Evolutionary conservation across 768 basidiomycete genomes (phyloP), one percentile per base, ranked within the genome.

Genomic region (Pulveroboletus ravenelii): DNA sequence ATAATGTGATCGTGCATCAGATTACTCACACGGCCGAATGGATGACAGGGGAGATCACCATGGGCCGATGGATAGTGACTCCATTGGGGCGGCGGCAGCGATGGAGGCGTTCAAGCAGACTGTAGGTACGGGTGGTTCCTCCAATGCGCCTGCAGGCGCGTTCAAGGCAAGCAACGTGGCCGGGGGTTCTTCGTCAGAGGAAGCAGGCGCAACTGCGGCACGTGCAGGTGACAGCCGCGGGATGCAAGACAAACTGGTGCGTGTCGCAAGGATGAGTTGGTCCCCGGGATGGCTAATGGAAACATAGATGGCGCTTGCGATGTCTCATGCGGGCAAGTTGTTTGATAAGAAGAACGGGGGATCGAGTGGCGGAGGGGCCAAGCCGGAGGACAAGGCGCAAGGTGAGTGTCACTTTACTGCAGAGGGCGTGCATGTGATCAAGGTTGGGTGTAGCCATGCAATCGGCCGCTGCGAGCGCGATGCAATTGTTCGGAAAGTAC

Each of bases 311-410:
- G 49, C 55, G 0, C 53, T 67, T 15, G 66, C 66, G n/a, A 67
- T 67, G 66, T 53, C 67, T 3, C 63, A 69, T 0, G 66, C 66
- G 2, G 63, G 66, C 1, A 67, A 65, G 32, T 8, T 67, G 30
- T 67, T 67, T 20, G 66, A 67, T 27, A 67, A 67, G 61, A 69
- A 67, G 56, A 65, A 61, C 14, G 53, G 45, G 18, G 61, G 62
- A 7, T 23, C 20, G 20, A 23, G 20, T 23, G 20, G 20, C 4
- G 48, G 52, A 15, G 57, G 45, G 3, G 46, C 40, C 20, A 44
- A 58, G 20, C 13, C 52, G 1, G 36, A 57, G 31, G 63, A 54
- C 48, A 68, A 69, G 55, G 48, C 61, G 6, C 57, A 69, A 60
- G 66, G 66, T 63, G 38, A 10, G 46, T 52, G 13, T 27, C 12